Evolutionary conservation across 306 rosid genomes (phyloP).

Genomic region (Citrullus amarus): DNA sequence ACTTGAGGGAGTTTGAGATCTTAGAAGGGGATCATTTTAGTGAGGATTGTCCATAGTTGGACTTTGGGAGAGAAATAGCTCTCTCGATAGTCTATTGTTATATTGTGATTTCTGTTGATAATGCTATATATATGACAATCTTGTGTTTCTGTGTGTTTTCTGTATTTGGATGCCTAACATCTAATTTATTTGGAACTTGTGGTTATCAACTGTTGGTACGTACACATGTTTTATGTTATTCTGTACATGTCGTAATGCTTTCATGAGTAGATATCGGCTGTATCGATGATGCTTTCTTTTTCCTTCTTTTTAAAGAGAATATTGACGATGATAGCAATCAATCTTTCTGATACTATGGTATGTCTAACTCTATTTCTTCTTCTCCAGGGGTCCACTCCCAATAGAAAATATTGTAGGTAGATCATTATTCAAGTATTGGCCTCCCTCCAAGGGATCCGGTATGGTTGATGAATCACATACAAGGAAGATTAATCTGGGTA

Average conservation of each 20-base stretch:
- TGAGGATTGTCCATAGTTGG: too few relatives aligned
- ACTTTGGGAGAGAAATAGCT: too few relatives aligned
- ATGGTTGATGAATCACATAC: conserved; percentile 17
- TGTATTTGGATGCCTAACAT: too few relatives aligned
- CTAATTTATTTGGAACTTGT: too few relatives aligned
- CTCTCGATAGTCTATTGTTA: too few relatives aligned
- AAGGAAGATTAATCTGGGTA: conserved; percentile 25
- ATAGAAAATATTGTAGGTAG: conserved; percentile 71
- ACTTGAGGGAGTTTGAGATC: too few relatives aligned
- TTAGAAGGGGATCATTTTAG: too few relatives aligned
- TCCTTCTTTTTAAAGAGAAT: background rate
- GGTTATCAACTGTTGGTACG: background rate
- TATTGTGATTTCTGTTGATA: too few relatives aligned
- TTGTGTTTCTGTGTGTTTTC: too few relatives aligned
- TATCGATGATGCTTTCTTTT: too few relatives aligned
- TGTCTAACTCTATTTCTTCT: background rate
- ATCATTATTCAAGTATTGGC: conserved; percentile 91
- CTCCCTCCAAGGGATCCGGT: conserved; percentile 61
- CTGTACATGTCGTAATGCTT: background rate
- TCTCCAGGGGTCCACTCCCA: conserved; percentile 94
- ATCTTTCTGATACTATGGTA: conserved; percentile 8
- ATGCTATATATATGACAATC: too few relatives aligned
- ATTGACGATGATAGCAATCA: background rate
- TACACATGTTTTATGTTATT: background rate
- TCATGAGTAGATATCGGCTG: background rate